Conservation (phyloP, 108 stramenopile genomes). For the Conticribra guillardii region DNA sequence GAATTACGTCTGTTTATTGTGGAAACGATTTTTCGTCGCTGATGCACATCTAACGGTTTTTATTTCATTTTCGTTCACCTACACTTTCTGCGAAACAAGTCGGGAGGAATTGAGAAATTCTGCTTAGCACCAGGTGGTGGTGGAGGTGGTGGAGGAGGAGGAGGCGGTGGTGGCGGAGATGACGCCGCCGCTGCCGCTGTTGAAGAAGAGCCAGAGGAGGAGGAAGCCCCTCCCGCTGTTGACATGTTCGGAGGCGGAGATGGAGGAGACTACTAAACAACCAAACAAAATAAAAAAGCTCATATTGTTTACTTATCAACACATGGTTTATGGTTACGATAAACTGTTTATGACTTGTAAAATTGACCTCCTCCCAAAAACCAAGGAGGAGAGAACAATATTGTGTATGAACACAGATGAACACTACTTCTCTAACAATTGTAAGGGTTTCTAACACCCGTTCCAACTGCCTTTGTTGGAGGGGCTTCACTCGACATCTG, state of each 20-base stretch:
- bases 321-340: too few species aligned
- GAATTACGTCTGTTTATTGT: not conserved
- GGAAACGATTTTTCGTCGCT: not conserved
- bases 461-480: not conserved
- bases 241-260: constrained; percentile 68
- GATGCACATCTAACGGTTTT: not conserved
- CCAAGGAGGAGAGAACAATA: too few species aligned
- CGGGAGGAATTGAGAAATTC: constrained; percentile 55
- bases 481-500: not conserved
- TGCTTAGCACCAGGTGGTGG: constrained; percentile 66
- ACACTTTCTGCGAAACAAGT: constrained; percentile 12
- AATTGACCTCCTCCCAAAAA: too few species aligned
- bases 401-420: too few species aligned
- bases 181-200: constrained; percentile 38
- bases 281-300: constrained; percentile 8
- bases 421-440: constrained; percentile 15
- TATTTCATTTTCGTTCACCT: not conserved
- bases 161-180: constrained; percentile 51
- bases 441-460: constrained; percentile 43
- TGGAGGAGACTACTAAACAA: constrained; percentile 55
- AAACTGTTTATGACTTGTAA: too few species aligned
- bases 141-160: constrained; percentile 75
- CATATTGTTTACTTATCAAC: constrained; percentile 12
- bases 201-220: constrained; percentile 56
- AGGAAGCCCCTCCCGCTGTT: constrained; percentile 69